Conservation (phyloP, 2,329 filamentous ascomycete genomes). For the Sporothrix schenckii region DNA sequence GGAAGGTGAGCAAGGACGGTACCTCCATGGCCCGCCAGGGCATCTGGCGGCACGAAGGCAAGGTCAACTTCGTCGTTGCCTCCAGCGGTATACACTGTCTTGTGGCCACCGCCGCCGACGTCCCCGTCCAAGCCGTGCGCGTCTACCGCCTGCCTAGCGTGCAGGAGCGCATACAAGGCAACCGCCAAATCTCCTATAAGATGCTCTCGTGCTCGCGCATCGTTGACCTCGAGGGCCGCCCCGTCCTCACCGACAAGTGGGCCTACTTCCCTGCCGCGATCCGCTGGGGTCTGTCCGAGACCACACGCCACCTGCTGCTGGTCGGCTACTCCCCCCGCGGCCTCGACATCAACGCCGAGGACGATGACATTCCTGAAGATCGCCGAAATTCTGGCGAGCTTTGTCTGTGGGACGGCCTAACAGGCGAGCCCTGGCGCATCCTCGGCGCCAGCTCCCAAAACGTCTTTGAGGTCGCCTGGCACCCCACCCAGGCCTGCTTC, state of each 20-base stretch:
- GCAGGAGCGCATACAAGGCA: slow-evolving; percentile 41
- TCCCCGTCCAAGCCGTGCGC: slow-evolving; percentile 56
- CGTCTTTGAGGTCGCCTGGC: slow-evolving; percentile 67
- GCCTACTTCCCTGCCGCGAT: slow-evolving; percentile 66
- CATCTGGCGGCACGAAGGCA: slow-evolving; percentile 61
- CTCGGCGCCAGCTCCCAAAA: slow-evolving; percentile 59
- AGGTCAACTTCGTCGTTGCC: slow-evolving; percentile 64
- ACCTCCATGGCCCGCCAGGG: slow-evolving; percentile 50
- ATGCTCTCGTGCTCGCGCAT: slow-evolving; percentile 49
- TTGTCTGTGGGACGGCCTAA: slow-evolving; percentile 59
- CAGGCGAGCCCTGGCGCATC: slow-evolving; percentile 51
- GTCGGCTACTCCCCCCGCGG: slow-evolving; percentile 66
- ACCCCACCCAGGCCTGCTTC: slow-evolving; percentile 58
- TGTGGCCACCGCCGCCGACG: slow-evolving; percentile 64
- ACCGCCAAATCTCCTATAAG: slow-evolving; percentile 43
- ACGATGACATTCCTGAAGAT: slow-evolving; percentile 62
- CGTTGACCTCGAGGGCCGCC: slow-evolving; percentile 41
- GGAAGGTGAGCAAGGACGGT: slow-evolving; percentile 50
- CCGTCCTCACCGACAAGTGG: slow-evolving; percentile 53
- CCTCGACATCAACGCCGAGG: slow-evolving; percentile 49
- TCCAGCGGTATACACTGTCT: slow-evolving; percentile 53
- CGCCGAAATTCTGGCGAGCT: slow-evolving; percentile 62
- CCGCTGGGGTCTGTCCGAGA: slow-evolving; percentile 58
- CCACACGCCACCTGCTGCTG: slow-evolving; percentile 56
- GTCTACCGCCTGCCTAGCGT: slow-evolving; percentile 54